These are phyloP conservation scores for Helotiales sp. DNA, from an alignment of 2,329 filamentous ascomycete species.

Conservation along the genomic window DNA sequence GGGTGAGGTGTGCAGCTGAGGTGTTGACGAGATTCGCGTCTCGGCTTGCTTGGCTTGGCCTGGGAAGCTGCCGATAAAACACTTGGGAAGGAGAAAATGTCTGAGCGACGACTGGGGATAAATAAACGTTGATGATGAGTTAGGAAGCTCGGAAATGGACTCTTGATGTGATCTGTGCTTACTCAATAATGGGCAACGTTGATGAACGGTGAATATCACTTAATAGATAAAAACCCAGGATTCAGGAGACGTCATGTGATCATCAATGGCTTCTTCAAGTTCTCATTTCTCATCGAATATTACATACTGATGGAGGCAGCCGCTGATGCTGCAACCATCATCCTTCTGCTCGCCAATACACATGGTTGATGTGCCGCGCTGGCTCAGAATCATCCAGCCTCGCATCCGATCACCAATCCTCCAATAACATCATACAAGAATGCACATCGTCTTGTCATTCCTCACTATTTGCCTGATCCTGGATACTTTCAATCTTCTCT, in stretches of 20 bases:
- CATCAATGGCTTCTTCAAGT: conserved; percentile 4
- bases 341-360: not conserved
- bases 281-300: conserved; percentile 22
- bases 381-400: conserved; percentile 1
- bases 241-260: conserved; percentile 15
- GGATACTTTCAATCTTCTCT: not conserved
- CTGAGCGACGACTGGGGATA: not conserved
- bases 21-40: conserved; percentile 17
- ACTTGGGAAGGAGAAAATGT: conserved; percentile 9
- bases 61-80: conserved; percentile 21
- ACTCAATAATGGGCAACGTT: too few relatives aligned
- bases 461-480: not conserved
- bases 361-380: not conserved
- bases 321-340: not conserved
- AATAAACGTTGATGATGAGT: not conserved
- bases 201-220: too few relatives aligned
- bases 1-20: conserved; percentile 8
- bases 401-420: conserved; percentile 14
- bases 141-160: too few relatives aligned
- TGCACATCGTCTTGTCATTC: not conserved
- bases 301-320: conserved; percentile 20
- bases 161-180: too few relatives aligned
- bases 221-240: not conserved
- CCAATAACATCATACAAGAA: conserved; percentile 29
- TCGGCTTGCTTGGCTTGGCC: conserved; percentile 24